A percentile compares a stretch with the other conserved stretches of the same genome.
Conservation (phyloP, 768 basidiomycete genomes). For the Chalciporus sphaerocephalus region DNA sequence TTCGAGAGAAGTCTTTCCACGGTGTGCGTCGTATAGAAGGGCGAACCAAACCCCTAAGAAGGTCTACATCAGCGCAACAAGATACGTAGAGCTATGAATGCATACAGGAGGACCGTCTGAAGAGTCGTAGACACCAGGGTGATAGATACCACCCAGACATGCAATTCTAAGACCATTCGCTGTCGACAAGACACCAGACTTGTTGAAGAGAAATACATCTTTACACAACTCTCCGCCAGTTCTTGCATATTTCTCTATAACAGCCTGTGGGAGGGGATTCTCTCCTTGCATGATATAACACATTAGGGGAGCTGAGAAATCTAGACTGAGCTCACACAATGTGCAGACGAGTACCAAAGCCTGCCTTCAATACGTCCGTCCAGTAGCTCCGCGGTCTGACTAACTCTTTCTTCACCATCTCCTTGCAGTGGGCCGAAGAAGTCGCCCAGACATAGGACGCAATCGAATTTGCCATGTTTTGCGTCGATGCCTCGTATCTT, state of each 20-base stretch:
- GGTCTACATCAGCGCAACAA: conserved; percentile 2
- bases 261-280: conserved; percentile 62
- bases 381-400: conserved; percentile 58
- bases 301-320: conserved; percentile 71
- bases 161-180: conserved; percentile 79
- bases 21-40: conserved; percentile 67
- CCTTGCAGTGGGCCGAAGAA: conserved; percentile 67
- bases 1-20: conserved; percentile 71
- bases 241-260: conserved; percentile 71
- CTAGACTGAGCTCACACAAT: conserved; percentile 10
- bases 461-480: conserved; percentile 92
- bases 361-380: conserved; percentile 65
- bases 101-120: conserved; percentile 64
- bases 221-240: conserved; percentile 76
- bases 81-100: conserved; percentile 6
- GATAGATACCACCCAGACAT: conserved; percentile 77
- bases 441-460: conserved; percentile 77
- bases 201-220: conserved; percentile 81
- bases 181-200: conserved; percentile 77
- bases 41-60: conserved; percentile 66
- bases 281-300: conserved; percentile 93
- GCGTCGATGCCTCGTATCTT: conserved; percentile 82
- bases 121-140: conserved; percentile 52
- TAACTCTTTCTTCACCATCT: conserved; percentile 34
- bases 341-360: conserved; percentile 5